Base-by-base conservation (phyloP, 1,284 basidiomycete genomes). In the Ceratobasidium sp. region DNA sequence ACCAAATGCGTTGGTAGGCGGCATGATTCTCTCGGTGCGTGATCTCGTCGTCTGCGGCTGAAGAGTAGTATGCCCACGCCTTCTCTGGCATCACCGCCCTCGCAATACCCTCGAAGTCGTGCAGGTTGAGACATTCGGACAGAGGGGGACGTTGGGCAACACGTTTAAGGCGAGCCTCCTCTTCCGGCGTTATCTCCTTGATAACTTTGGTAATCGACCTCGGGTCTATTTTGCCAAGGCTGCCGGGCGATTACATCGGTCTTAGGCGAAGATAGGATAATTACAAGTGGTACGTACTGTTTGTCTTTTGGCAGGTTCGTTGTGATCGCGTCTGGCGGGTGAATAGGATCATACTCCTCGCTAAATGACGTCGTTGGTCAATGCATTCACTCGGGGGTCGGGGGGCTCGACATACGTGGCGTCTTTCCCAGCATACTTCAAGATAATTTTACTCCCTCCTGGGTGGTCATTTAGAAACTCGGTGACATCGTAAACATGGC, bases 1-100 rank as follows among this genome's bases (percentile, higher is more conserved):
- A 98, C 96, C 96, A 98, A 79, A 98, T 88, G 73, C 95, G 85
- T 78, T 95, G 94, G 81, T 93, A 98, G 0, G 94, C 95, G 62
- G 89, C 87, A 75, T 93, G 92, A 81, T 98, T 98, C 82, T 98
- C 96, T 29, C 96, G 87, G 82, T 89, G 89, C 45, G 92, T 96
- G 79, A 95, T 93, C 82, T 96, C 94, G 80, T 96, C 94, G 80
- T 96, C 94, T 14, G 94, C 90, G 15, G 94, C 95, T 19, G 91
- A 93, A 44, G 90, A 91, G 80, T 95, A 96, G 82, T 96, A 97
- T 27, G 94, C 94, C 95, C 95, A 96, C 0, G 93, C 93, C 79
- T 93, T 92, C 71, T 90, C 89, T 0, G 89, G 85, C 86, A 97
- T 90, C 8, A 93, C 89, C 76, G 85, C 83, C 79, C 87, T 89